Evolutionary conservation across 1,284 basidiomycete species (phyloP), one percentile per base, ranked within the genome.

Genomic region (Papiliotrema nemorosa): DNA sequence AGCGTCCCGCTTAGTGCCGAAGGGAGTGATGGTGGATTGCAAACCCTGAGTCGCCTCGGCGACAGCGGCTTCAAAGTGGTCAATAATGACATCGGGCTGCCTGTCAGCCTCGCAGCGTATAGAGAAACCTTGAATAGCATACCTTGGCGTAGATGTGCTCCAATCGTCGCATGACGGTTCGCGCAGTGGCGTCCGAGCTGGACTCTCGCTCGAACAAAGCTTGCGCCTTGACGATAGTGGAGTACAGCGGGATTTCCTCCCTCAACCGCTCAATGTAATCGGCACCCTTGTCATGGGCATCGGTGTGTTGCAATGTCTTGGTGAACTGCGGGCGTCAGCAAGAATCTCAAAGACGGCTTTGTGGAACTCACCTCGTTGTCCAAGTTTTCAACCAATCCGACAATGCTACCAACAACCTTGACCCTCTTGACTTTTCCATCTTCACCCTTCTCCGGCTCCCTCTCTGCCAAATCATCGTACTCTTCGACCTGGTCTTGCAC

Each of bases 141-240:
- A 91, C 90, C 84, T 98, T 98, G 47, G 90, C 92, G 76, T 99
- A 98, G 54, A 98, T 90, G 75, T 98, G 96, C 72, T 99, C 96
- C 52, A 99, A 77, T 46, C 96, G 84, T 61, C 96, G 84, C 85
- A 97, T 93, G 54, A 97, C 82, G 29, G 93, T 88, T 48, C 96
- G 84, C 35, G 84, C 83, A 34, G 88, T 80, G n/a, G 86, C 84
- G 36, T 93, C 90, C 44, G 81, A 76, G 72, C 87, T 84, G 36
- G 79, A 77, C 24, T 84, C 85, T 59, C 81, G 81, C 78, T 94
- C 90, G 71, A 97, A 97, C 74, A 93, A 86, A 14, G 85, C 83
- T 75, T 97, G 91, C 0, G 91, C 85, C 52, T 88, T 86, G 73
- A 88, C 90, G 61, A 98, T 93, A 29, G 90, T 91, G 70, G 84